Base-by-base conservation (phyloP, 2,329 filamentous ascomycete genomes). In the Penicillium olsonii region DNA sequence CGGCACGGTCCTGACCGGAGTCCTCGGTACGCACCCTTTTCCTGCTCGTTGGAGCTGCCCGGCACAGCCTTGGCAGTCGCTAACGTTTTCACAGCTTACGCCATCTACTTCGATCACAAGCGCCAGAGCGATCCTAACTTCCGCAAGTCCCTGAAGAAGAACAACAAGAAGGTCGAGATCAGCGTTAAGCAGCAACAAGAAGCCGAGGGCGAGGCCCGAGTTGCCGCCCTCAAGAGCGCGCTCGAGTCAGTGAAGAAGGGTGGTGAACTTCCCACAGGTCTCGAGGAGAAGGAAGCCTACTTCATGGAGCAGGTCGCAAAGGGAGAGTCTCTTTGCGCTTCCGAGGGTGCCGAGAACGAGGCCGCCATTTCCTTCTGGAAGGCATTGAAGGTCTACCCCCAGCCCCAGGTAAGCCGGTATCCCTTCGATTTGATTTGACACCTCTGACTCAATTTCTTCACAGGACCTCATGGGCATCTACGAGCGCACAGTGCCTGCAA, bases 401-500 rank as follows among this genome's bases (percentile, higher is more conserved):
- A 90, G 65, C 94, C 92, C 29, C 45, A 48, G 45, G 45, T 48
- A 48, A 37, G 17, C 2, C 14, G 10, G 8, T 20, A 37, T 37
- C 33, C 14, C 15, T 4, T 41, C 18, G 5, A 27, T 27, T 6
- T 12, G 22, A 29, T 34, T 8, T 19, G 11, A 22, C 27, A 20
- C 4, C 18, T 42, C 8, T 33, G 29, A 31, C 37, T 17, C 27
- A n/a, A 15, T 24, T 3, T 18, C 4, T 12, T 24, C 17, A 4
- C 4, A 48, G 45, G 94, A 97, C 68, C 80, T 99, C 64, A 96
- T 99, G 71, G 84, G 83, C 66, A 96, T 99, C 73, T 99, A 99
- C 75, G 94, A 99, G 75, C 96, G 95, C 84, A 97, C 94, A 26
- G 92, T 97, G 38, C 87, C 92, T 63, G 96, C 96, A 88, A 92